Evolutionary conservation across 2,329 filamentous ascomycete species (phyloP).

Genomic region (Passalora sequoiae): DNA sequence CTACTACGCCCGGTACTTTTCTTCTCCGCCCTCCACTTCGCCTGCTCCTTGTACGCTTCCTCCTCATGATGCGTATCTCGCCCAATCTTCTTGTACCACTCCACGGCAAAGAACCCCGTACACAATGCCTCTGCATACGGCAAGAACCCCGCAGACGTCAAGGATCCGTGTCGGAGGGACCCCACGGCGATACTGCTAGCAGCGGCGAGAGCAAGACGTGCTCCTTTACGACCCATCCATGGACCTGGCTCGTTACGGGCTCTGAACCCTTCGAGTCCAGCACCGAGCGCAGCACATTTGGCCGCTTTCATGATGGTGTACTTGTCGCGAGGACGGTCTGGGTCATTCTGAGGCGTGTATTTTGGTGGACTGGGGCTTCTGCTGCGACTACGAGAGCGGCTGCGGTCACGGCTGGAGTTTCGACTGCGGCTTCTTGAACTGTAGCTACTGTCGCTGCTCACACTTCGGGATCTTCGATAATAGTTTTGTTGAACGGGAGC

Average conservation of each 20-base stretch:
- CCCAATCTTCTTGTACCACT: conserved; percentile 10
- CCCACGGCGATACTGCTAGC: conserved; percentile 7
- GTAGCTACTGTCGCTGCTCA: conserved; percentile 2
- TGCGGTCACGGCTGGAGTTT: background rate
- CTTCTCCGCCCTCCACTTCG: conserved; percentile 6
- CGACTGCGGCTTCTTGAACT: background rate
- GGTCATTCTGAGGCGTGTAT: conserved; percentile 8
- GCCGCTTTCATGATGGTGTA: conserved; percentile 7
- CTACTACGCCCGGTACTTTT: too few species aligned
- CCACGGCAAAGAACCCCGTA: conserved; percentile 9
- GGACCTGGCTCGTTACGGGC: conserved; percentile 8
- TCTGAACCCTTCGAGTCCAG: conserved; percentile 6
- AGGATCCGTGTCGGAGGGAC: conserved; percentile 3
- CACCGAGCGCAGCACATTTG: conserved; percentile 7
- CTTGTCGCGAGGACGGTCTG: conserved; percentile 4
- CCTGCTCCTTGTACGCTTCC: conserved; percentile 6
- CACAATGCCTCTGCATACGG: conserved; percentile 9
- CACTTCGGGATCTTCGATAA: too few species aligned
- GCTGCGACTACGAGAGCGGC: conserved; percentile 2
- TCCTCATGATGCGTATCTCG: conserved; percentile 7
- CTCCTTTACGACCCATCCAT: conserved; percentile 7
- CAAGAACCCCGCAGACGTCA: conserved; percentile 3
- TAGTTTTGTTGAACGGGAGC: too few species aligned
- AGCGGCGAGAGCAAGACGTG: conserved; percentile 7
- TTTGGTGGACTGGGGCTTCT: conserved; percentile 1